These are phyloP conservation scores for Globisporangium okanoganense DNA, from an alignment of 352 stramenopile species.

Conservation along the genomic window DNA sequence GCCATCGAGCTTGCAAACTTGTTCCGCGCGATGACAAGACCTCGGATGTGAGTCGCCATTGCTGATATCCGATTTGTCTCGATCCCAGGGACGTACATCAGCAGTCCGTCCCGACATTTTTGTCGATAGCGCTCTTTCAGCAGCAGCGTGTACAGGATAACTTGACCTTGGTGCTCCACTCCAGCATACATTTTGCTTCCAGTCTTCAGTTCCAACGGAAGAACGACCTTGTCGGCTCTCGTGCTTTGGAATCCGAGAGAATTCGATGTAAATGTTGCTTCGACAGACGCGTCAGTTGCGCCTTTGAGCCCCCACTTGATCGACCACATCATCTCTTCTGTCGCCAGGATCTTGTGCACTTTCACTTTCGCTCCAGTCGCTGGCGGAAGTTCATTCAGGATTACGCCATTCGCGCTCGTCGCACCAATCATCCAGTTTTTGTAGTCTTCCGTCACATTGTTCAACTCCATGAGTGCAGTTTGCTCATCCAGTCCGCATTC, in stretches of 20 bases:
- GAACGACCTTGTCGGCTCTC: slow-evolving; percentile 22
- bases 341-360: slow-evolving; percentile 52
- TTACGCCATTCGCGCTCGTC: slow-evolving; percentile 4
- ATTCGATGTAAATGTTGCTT: slow-evolving; percentile 31
- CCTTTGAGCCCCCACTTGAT: slow-evolving; percentile 83
- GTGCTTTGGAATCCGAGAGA: neutral
- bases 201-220: slow-evolving; percentile 87
- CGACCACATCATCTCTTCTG: slow-evolving; percentile 86
- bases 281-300: slow-evolving; percentile 67
- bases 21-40: slow-evolving; percentile 70
- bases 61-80: slow-evolving; percentile 66
- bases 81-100: slow-evolving; percentile 70
- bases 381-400: slow-evolving; percentile 34
- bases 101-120: slow-evolving; percentile 48
- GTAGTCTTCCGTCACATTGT: slow-evolving; percentile 54
- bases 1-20: slow-evolving; percentile 59
- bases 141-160: slow-evolving; percentile 88
- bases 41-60: slow-evolving; percentile 50
- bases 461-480: slow-evolving; percentile 47
- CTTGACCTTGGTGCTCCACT: slow-evolving; percentile 75
- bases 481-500: slow-evolving; percentile 65
- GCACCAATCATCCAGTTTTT: slow-evolving; percentile 36
- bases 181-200: slow-evolving; percentile 61
- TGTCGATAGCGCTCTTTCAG: slow-evolving; percentile 75
- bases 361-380: slow-evolving; percentile 24